Base-by-base conservation (phyloP, 495 filamentous ascomycete species). In the Rusavskia elegans region DNA sequence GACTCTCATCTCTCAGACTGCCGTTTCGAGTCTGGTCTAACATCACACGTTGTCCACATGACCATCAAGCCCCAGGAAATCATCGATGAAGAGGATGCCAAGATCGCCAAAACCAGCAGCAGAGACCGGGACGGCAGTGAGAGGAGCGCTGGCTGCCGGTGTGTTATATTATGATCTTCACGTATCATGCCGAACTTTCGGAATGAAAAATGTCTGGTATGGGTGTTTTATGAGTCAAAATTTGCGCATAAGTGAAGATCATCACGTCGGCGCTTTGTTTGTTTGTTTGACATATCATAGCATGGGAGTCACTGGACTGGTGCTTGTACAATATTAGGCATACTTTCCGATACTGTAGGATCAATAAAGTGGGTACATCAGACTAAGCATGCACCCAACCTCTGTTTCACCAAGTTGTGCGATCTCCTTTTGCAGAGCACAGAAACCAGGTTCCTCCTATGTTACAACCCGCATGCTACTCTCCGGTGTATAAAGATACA, bases 11-110 rank as follows among this genome's bases (percentile, higher is more conserved):
- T 32, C 19, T 17, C 59, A 95, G 89, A 93, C 48, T 90, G 84
- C 59, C 80, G 78, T 45, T 89, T 95, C 60, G 83, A 74, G 54
- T 65, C 71, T 25, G 84, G 82, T 29, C 59, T 68, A 46, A 71
- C 84, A 23, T 71, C 73, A 7, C 93, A 93, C 59, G 86, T 94
- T 49, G 80, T 95, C 14, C 89, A 95, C 68, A 94, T 95, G 89
- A 92, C 86, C 20, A 77, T 95, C 51, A 84, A 85, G 59, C 89
- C 89, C 2, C 83, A 88, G 65, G 89, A 95, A 55, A 71, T 92
- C 53, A 76, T 89, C 52, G 88, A 95, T 54, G 89, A 95, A 61
- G 88, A 89, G 63, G 89, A 94, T 54, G 79, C 78, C 36, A 89
- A 89, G 63, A 81, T 76, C 23, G 70, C 78, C 35, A 94, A 93